phyloP scores from a whole-genome alignment of 139 green algal species.

The Chlamydomonas sphaeroides region DNA sequence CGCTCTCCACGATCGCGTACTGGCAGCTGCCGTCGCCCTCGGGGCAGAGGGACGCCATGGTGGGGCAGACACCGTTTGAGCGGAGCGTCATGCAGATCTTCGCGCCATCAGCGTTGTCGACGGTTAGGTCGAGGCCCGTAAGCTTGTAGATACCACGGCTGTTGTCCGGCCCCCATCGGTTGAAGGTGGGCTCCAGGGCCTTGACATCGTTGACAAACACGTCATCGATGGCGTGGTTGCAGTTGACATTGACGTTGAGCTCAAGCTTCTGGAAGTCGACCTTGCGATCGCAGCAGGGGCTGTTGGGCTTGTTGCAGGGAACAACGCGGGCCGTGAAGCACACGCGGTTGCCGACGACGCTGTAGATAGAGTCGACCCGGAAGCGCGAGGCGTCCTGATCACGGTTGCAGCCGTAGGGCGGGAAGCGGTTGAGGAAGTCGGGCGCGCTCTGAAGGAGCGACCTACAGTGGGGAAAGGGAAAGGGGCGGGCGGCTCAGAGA shows the following conservation, averaged over 20 bases:
- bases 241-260: slow-evolving; percentile 8
- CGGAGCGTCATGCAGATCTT: slow-evolving; percentile 38
- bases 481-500: no score
- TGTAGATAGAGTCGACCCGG: slow-evolving; percentile 5
- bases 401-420: slow-evolving; percentile 34
- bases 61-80: background rate
- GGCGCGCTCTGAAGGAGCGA: background rate
- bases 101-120: slow-evolving; percentile 7
- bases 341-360: background rate
- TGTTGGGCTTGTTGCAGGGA: background rate
- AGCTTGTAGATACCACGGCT: slow-evolving; percentile 20
- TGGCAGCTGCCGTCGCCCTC: slow-evolving; percentile 25
- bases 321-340: slow-evolving; percentile 32
- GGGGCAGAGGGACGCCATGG: slow-evolving; percentile 16
- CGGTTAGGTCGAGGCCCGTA: slow-evolving; percentile 34
- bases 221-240: background rate
- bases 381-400: slow-evolving; percentile 32
- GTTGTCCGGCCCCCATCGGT: background rate
- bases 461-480: background rate
- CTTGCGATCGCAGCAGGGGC: background rate
- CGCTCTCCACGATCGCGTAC: slow-evolving; percentile 35
- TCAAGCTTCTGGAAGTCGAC: slow-evolving; percentile 43
- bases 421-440: background rate
- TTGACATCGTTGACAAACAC: background rate
- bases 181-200: background rate